Conservation (phyloP, 2,329 filamentous ascomycete genomes). For the Eurotiales sp. region DNA sequence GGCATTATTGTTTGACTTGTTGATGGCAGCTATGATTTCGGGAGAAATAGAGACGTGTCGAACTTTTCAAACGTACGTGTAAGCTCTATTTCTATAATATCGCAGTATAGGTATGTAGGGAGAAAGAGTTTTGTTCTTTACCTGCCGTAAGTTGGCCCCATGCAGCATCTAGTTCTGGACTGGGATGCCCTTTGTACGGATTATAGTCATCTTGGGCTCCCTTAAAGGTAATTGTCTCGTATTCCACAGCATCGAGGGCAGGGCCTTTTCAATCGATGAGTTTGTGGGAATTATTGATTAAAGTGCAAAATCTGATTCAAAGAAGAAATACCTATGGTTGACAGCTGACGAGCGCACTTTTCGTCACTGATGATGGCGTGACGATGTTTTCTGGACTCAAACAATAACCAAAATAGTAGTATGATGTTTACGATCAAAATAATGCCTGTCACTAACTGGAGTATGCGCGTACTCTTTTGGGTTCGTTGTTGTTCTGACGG, state of each 20-base stretch:
- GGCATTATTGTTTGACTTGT: background rate
- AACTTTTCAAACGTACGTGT: background rate
- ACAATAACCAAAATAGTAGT: background rate
- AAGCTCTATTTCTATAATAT: background rate
- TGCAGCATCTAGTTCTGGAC: background rate
- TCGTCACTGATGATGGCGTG: background rate
- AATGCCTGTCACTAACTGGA: background rate
- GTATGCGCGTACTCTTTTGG: background rate
- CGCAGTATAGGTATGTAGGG: background rate
- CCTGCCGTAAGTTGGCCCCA: background rate
- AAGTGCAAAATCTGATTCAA: background rate
- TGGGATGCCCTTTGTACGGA: constrained; percentile 1
- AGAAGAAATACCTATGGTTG: background rate
- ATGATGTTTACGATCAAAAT: background rate
- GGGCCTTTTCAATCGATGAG: background rate
- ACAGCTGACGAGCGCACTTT: constrained; percentile 1
- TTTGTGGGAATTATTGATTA: background rate
- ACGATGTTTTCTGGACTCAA: background rate
- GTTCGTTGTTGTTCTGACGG: background rate
- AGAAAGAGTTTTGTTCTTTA: background rate
- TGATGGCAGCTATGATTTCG: background rate
- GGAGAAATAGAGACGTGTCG: background rate
- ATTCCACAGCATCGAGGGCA: background rate
- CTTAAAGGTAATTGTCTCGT: background rate
- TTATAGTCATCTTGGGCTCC: background rate